These are phyloP conservation scores for Vitis riparia DNA, from an alignment of 164 flowering plant genomes.

Conservation along the genomic window DNA sequence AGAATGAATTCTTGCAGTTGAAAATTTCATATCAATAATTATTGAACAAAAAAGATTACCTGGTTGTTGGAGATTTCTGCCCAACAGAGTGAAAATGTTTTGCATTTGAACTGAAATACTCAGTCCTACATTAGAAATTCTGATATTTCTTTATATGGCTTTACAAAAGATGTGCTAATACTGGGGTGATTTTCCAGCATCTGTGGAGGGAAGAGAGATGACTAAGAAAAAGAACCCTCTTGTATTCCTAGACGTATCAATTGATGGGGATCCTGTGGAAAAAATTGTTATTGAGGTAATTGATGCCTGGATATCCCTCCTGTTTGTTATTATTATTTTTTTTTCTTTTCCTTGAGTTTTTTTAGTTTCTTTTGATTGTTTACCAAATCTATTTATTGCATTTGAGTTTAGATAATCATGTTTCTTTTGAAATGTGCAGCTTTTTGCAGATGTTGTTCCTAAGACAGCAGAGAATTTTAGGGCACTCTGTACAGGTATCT, in stretches of 20 bases:
- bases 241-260: slow-evolving; percentile 70
- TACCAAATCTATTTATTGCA: neutral
- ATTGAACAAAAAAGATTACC: neutral
- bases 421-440: slow-evolving; percentile 52
- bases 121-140: neutral
- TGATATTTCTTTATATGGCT: neutral
- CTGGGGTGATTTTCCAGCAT: slow-evolving; percentile 4
- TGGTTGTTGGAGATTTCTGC: neutral
- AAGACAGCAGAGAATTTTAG: slow-evolving; percentile 90
- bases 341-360: neutral
- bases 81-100: neutral
- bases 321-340: neutral
- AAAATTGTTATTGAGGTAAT: slow-evolving; percentile 71
- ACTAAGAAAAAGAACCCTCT: slow-evolving; percentile 66
- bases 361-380: neutral
- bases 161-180: slow-evolving; percentile 4
- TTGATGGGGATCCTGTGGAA: slow-evolving; percentile 60
- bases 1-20: neutral
- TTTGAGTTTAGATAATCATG: neutral
- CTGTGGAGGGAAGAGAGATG: slow-evolving; percentile 36
- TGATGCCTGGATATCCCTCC: neutral
- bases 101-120: neutral
- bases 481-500: slow-evolving; percentile 86
- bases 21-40: neutral
- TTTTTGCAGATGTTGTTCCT: slow-evolving; percentile 82